phyloP scores from a whole-genome alignment of 805 yeast species.

The Geotrichum ghanense region DNA sequence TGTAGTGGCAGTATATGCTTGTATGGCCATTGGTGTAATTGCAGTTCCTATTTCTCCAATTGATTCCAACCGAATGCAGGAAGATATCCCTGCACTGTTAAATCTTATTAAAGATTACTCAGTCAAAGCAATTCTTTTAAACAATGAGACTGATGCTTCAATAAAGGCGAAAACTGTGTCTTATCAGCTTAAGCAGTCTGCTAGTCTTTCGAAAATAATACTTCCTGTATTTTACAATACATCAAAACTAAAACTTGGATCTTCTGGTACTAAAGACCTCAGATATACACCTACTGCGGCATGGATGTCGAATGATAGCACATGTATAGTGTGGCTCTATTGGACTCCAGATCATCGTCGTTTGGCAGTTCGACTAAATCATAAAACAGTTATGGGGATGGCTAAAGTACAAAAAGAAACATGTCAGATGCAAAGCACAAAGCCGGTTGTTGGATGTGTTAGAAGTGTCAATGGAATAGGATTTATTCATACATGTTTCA shows the following conservation, averaged over 20 bases:
- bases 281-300: conserved; percentile 15
- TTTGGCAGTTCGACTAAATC: conserved; percentile 44
- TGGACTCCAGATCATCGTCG: conserved; percentile 65
- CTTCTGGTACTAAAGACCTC: conserved; percentile 20
- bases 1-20: conserved; percentile 73
- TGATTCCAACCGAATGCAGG: conserved; percentile 53
- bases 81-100: conserved; percentile 59
- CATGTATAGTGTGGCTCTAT: conserved; percentile 54
- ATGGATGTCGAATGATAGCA: conserved; percentile 30
- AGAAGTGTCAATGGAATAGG: conserved; percentile 81
- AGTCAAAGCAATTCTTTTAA: conserved; percentile 62
- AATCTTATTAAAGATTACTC: conserved; percentile 60
- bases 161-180: conserved; percentile 59
- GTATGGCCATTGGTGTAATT: conserved; percentile 68
- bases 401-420: conserved; percentile 90
- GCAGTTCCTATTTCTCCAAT: conserved; percentile 73
- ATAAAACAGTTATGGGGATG: conserved; percentile 54
- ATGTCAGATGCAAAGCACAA: conserved; percentile 61
- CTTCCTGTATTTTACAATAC: conserved; percentile 57
- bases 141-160: conserved; percentile 59
- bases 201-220: conserved; percentile 21
- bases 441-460: conserved; percentile 76
- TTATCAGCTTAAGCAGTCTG: conserved; percentile 40
- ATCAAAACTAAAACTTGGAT: conserved; percentile 36
- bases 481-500: conserved; percentile 67